Percentiles rank a stretch among this genome's conserved stretches.
Conservation (phyloP, 768 basidiomycete genomes). For the Suillus variegatus region DNA sequence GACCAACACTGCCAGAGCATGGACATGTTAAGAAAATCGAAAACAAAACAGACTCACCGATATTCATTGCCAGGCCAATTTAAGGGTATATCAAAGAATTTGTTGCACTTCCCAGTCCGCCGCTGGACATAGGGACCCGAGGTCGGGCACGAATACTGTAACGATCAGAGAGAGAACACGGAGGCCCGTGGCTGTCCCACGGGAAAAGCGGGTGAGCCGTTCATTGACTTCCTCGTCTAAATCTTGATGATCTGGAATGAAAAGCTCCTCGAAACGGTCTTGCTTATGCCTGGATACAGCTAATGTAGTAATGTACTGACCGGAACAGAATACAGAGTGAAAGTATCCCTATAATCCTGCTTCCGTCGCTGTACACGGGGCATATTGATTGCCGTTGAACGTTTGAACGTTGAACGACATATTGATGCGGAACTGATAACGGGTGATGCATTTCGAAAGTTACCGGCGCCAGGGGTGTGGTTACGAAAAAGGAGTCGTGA, state of each 20-base stretch:
- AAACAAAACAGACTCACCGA: neutral
- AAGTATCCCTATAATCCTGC: neutral
- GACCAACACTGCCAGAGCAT: conserved; percentile 8
- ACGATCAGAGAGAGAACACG: neutral
- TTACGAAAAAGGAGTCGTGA: neutral
- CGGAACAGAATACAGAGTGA: neutral
- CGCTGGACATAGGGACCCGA: conserved; percentile 1
- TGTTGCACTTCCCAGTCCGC: neutral
- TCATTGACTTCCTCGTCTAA: neutral
- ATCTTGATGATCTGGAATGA: neutral
- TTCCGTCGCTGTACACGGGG: neutral
- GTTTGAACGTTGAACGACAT: too few species aligned
- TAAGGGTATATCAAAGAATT: neutral
- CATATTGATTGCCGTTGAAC: neutral
- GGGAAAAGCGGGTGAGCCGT: neutral
- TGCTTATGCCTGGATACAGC: neutral
- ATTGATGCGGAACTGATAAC: neutral
- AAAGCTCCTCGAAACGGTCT: neutral
- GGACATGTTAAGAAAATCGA: neutral
- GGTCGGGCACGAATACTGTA: neutral
- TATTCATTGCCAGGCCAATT: conserved; percentile 7
- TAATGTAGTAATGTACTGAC: neutral
- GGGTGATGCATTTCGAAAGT: too few species aligned
- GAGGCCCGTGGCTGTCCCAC: neutral
- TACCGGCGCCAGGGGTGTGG: neutral